Percentiles rank a stretch among this genome's conserved stretches.
These are phyloP conservation scores for Phytophthora melonis DNA, from an alignment of 352 stramenopile genomes.

Conservation along the genomic window DNA sequence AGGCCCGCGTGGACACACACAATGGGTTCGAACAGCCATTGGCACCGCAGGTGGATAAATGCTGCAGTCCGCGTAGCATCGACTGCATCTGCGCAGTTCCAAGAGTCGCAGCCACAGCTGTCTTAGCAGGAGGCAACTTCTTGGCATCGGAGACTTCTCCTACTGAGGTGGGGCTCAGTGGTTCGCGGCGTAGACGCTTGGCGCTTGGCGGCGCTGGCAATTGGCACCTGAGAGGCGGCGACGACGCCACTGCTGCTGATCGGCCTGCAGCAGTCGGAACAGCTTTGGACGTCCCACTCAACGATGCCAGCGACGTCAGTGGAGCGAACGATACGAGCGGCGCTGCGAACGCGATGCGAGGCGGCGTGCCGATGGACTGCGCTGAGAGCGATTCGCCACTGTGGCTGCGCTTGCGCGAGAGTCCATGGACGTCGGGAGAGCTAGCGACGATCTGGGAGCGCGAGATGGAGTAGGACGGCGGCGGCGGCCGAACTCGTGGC, in stretches of 20 bases:
- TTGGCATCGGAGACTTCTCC: slow-evolving; percentile 46
- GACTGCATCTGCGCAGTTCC: slow-evolving; percentile 66
- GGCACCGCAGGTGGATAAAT: slow-evolving; percentile 46
- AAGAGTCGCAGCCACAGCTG: slow-evolving; percentile 22
- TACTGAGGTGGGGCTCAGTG: slow-evolving; percentile 57
- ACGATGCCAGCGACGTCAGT: no score
- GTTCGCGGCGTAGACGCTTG: slow-evolving; percentile 50
- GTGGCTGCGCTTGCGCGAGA: slow-evolving; percentile 31
- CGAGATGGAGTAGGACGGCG: slow-evolving; percentile 32
- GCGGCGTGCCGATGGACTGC: slow-evolving; percentile 1
- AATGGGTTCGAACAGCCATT: slow-evolving; percentile 59
- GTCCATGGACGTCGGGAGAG: slow-evolving; percentile 5
- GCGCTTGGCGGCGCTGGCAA: slow-evolving; percentile 11
- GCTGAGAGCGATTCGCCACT: slow-evolving; percentile 18
- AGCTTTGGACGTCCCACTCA: not conserved
- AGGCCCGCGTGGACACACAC: slow-evolving; percentile 62
- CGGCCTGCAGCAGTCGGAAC: not conserved
- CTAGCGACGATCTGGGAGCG: slow-evolving; percentile 29
- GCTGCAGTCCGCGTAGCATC: slow-evolving; percentile 59
- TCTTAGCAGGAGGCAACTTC: slow-evolving; percentile 28
- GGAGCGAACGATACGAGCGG: slow-evolving; percentile 1
- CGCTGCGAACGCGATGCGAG: slow-evolving; percentile 19
- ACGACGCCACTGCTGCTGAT: not conserved
- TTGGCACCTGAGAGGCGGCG: slow-evolving; percentile 25
- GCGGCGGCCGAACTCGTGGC: slow-evolving; percentile 1